phyloP scores from a whole-genome alignment of 345 rosid genomes.

The Pseudoturritis turrita region DNA sequence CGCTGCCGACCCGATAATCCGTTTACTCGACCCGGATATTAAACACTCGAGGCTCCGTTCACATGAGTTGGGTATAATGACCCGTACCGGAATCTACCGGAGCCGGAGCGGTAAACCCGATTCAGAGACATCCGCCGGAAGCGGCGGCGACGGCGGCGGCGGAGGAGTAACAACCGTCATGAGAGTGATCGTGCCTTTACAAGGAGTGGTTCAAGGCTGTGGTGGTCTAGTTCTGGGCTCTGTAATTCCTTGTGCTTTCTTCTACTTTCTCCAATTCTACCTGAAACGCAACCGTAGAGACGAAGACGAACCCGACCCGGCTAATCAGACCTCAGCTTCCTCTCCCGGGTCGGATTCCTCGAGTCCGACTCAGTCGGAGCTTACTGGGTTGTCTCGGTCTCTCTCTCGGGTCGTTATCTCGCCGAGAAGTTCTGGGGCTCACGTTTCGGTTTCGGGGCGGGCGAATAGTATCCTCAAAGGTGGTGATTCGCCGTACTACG shows the following conservation, averaged over 20 bases:
- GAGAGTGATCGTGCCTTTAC: slow-evolving; percentile 92
- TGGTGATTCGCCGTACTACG: slow-evolving; percentile 46
- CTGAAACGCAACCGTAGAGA: slow-evolving; percentile 56
- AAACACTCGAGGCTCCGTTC: neutral
- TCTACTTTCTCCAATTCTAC: slow-evolving; percentile 87
- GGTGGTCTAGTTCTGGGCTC: slow-evolving; percentile 91
- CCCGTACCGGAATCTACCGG: slow-evolving; percentile 40
- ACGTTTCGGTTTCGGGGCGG: slow-evolving; percentile 52
- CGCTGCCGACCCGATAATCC: slow-evolving; percentile 21
- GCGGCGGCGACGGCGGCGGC: neutral
- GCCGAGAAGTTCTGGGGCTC: slow-evolving; percentile 45
- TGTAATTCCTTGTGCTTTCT: slow-evolving; percentile 85
- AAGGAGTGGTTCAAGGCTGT: slow-evolving; percentile 88
- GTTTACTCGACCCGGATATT: slow-evolving; percentile 20
- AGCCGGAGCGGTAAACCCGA: slow-evolving; percentile 39
- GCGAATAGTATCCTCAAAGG: slow-evolving; percentile 44
- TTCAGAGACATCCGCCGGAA: slow-evolving; percentile 25
- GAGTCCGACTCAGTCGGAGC: slow-evolving; percentile 46
- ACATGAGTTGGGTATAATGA: slow-evolving; percentile 40
- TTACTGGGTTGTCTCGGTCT: slow-evolving; percentile 49
- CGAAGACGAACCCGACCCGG: slow-evolving; percentile 30
- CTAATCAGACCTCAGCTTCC: slow-evolving; percentile 14
- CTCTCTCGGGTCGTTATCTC: slow-evolving; percentile 59
- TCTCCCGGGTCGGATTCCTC: slow-evolving; percentile 30
- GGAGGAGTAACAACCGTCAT: slow-evolving; percentile 66